Evolutionary conservation across 2,329 filamentous ascomycete genomes (phyloP).

Genomic region (Lithohypha guttulata): DNA sequence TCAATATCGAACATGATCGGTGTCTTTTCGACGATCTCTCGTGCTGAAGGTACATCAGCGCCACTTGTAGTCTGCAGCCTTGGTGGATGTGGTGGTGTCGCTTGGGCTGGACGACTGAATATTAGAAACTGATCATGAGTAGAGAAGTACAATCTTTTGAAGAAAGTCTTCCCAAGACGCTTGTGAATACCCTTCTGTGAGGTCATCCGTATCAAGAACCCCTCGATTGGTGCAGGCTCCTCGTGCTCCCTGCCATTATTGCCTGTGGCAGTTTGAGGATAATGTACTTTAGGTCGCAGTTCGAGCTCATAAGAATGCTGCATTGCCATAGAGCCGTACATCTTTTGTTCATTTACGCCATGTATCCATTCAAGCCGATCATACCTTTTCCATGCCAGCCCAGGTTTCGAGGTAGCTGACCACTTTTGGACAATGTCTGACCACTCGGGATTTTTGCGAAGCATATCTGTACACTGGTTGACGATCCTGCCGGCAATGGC

Average conservation of each 20-base stretch:
- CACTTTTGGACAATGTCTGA: constrained; percentile 48
- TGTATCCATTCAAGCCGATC: constrained; percentile 59
- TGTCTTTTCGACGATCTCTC: constrained; percentile 45
- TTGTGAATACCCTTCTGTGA: constrained; percentile 51
- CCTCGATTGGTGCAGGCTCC: constrained; percentile 54
- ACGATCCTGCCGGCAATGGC: constrained; percentile 48
- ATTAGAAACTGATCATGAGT: constrained; percentile 53
- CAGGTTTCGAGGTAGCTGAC: constrained; percentile 48
- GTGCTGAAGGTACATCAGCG: constrained; percentile 41
- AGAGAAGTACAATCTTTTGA: constrained; percentile 55
- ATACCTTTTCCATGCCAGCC: constrained; percentile 58
- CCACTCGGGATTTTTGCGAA: constrained; percentile 49
- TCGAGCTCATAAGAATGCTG: constrained; percentile 55
- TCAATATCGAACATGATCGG: constrained; percentile 52
- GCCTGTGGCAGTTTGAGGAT: constrained; percentile 40
- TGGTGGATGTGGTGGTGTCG: constrained; percentile 49
- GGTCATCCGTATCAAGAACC: constrained; percentile 54
- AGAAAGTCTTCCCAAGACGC: constrained; percentile 50
- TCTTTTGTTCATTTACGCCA: constrained; percentile 54
- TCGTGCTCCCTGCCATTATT: constrained; percentile 31
- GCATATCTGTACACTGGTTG: constrained; percentile 46
- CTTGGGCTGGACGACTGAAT: constrained; percentile 51
- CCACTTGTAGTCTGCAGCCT: constrained; percentile 36
- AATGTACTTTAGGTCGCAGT: constrained; percentile 54
- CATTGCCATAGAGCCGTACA: constrained; percentile 61